Conservation (phyloP, 2,329 filamentous ascomycete species). For the Paramyrothecium sp. region DNA sequence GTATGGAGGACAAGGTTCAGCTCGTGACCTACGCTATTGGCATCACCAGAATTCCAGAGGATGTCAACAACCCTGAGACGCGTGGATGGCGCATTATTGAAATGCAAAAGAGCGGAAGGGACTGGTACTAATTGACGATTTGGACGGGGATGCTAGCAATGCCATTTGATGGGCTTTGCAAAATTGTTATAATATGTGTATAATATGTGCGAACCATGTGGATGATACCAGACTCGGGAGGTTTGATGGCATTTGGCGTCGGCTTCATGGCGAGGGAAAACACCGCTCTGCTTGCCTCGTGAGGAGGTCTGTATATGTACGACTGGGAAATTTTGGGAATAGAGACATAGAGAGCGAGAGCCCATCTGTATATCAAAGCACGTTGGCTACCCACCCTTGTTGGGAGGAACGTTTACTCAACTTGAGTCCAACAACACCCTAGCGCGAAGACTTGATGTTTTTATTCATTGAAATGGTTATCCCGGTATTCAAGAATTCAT, state of each 20-base stretch:
- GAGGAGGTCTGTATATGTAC: conserved; percentile 25
- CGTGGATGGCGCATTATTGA: conserved; percentile 97
- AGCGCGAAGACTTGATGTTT: too few species aligned
- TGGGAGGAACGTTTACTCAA: too few species aligned
- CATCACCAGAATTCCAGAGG: conserved; percentile 88
- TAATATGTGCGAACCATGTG: conserved; percentile 26
- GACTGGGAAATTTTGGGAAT: conserved; percentile 18
- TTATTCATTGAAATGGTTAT: too few species aligned
- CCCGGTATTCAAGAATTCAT: too few species aligned
- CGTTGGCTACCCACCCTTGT: too few species aligned
- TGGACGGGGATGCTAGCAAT: conserved; percentile 3
- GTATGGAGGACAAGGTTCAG: conserved; percentile 99
- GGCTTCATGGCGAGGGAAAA: conserved; percentile 12
- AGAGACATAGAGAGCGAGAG: conserved; percentile 10
- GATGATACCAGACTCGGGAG: conserved; percentile 15
- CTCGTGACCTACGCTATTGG: conserved; percentile 98
- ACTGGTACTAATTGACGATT: conserved; percentile 60
- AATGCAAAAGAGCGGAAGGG: conserved; percentile 95
- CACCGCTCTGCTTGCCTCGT: conserved; percentile 30
- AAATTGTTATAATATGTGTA: conserved; percentile 30
- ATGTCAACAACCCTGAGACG: conserved; percentile 95
- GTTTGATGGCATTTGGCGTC: conserved; percentile 18
- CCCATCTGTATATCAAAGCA: not conserved
- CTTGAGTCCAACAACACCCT: too few species aligned
- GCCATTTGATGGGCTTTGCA: conserved; percentile 5